Conservation (phyloP, 768 basidiomycete species). For the Tricholoma bakamatsutake region DNA sequence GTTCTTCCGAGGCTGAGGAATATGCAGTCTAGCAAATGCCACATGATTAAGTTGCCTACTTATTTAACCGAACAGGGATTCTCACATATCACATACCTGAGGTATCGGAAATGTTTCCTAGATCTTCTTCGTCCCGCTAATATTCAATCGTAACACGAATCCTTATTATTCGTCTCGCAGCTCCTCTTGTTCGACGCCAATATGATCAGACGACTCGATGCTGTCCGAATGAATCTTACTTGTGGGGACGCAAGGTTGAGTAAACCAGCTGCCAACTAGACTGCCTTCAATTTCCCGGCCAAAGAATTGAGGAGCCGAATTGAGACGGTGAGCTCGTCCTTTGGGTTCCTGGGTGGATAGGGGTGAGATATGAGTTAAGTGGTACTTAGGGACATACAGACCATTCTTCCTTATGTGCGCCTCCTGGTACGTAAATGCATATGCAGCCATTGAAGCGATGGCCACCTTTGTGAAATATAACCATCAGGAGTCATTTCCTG, state of each 20-base stretch:
- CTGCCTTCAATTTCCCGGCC: slow-evolving; percentile 78
- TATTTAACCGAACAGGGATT: not conserved
- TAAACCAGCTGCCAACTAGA: slow-evolving; percentile 92
- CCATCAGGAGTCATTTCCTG: slow-evolving; percentile 89
- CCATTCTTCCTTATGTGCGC: slow-evolving; percentile 94
- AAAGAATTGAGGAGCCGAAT: slow-evolving; percentile 87
- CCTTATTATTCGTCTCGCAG: slow-evolving; percentile 94
- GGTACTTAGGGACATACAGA: slow-evolving; percentile 43
- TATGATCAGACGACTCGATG: slow-evolving; percentile 89
- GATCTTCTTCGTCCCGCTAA: slow-evolving; percentile 87
- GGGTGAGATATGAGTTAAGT: not conserved
- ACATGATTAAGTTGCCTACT: not conserved
- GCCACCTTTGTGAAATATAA: slow-evolving; percentile 96
- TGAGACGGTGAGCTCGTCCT: slow-evolving; percentile 77
- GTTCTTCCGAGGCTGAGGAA: slow-evolving; percentile 87
- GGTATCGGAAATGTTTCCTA: slow-evolving; percentile 92
- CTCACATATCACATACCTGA: slow-evolving; percentile 50
- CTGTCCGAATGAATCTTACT: slow-evolving; percentile 96
- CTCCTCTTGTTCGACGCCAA: slow-evolving; percentile 96
- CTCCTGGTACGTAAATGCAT: slow-evolving; percentile 96
- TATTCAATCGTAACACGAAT: slow-evolving; percentile 97
- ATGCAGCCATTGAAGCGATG: slow-evolving; percentile 92
- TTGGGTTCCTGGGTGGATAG: slow-evolving; percentile 45
- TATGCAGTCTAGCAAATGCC: slow-evolving; percentile 57
- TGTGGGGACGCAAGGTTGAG: slow-evolving; percentile 97